Percentiles rank a stretch among this genome's conserved stretches.
Evolutionary conservation across 129 eudicot genomes (phyloP).

Genomic region (Flaveria robusta): DNA sequence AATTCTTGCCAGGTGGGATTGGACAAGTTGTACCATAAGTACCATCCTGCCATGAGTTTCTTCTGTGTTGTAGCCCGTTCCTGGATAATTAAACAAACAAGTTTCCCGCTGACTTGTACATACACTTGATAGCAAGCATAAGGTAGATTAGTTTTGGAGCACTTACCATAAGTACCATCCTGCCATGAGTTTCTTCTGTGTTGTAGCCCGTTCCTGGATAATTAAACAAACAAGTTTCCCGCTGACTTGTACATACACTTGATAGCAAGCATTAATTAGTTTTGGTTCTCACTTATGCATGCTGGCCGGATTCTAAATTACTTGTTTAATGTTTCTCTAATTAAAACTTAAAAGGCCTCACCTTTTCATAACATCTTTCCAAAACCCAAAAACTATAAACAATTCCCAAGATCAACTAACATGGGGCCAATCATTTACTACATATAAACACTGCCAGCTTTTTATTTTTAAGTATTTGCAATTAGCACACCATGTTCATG

Average conservation of each 20-base stretch:
- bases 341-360: neutral
- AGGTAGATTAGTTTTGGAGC: slow-evolving; percentile 9
- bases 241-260: too few species aligned
- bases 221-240: too few species aligned
- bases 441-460: slow-evolving; percentile 30
- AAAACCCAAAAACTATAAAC: slow-evolving; percentile 22
- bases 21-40: slow-evolving; percentile 89
- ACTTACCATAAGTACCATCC: slow-evolving; percentile 90
- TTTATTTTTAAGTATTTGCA: neutral
- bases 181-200: slow-evolving; percentile 94
- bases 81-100: slow-evolving; percentile 63
- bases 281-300: slow-evolving; percentile 20
- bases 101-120: too few species aligned
- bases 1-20: slow-evolving; percentile 81
- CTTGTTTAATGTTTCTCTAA: neutral
- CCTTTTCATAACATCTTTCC: slow-evolving; percentile 17
- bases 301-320: slow-evolving; percentile 3
- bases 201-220: slow-evolving; percentile 73
- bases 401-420: slow-evolving; percentile 24
- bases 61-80: slow-evolving; percentile 82
- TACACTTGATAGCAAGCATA: neutral
- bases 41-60: slow-evolving; percentile 98
- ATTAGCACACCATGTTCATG: slow-evolving; percentile 27
- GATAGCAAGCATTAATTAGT: neutral
- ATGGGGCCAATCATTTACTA: slow-evolving; percentile 46